Conservation (phyloP, 176 grass and related monocot genomes). For the Triticum timopheevii region DNA sequence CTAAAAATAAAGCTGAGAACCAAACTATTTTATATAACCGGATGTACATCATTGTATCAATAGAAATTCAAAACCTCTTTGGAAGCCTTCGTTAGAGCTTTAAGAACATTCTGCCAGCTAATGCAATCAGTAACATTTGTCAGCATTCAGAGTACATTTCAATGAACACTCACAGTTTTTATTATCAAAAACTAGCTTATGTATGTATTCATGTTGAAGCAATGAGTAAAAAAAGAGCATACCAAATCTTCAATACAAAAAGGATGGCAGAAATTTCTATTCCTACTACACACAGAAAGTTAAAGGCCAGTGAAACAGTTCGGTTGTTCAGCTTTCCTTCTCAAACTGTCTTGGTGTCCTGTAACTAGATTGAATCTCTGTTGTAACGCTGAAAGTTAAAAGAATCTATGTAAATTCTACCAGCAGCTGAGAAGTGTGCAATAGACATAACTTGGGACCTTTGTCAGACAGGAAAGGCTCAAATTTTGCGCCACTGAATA, state of each 20-base stretch:
- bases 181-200: conserved; percentile 8
- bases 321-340: conserved; percentile 63
- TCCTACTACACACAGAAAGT: not conserved
- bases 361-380: conserved; percentile 57
- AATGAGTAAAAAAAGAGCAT: not conserved
- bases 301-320: conserved; percentile 9
- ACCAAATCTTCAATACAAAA: not conserved
- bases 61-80: conserved; percentile 58
- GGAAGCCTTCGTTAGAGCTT: conserved; percentile 69
- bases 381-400: conserved; percentile 60
- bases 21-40: not conserved
- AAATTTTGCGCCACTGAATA: not conserved
- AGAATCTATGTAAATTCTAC: conserved; percentile 9
- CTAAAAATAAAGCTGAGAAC: not conserved
- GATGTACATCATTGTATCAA: not conserved
- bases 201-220: not conserved
- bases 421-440: not conserved
- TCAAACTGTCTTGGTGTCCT: conserved; percentile 65
- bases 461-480: not conserved
- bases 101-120: conserved; percentile 73
- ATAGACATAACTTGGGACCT: conserved; percentile 1
- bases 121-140: conserved; percentile 9
- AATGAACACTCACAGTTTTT: conserved; percentile 1
- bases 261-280: not conserved
- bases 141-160: conserved; percentile 14